A percentile compares a stretch with the other conserved stretches of the same genome.
phyloP scores from a whole-genome alignment of 768 basidiomycete species.

The Termitomyces sp. region DNA sequence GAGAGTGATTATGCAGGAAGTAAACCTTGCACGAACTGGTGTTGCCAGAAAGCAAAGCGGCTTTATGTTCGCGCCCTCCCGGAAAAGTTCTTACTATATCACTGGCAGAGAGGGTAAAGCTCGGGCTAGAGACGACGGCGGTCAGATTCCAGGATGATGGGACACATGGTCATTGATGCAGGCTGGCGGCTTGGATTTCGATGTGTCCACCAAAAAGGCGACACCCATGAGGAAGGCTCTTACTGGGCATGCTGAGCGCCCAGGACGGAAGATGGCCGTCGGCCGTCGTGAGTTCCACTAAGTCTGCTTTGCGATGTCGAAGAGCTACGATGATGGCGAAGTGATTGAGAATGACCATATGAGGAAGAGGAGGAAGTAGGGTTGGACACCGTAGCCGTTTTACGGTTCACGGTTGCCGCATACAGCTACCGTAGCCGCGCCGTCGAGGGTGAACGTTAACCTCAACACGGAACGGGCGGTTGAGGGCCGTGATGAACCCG shows the following conservation, averaged over 20 bases:
- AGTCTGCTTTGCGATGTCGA: background rate
- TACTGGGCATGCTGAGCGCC: constrained; percentile 45
- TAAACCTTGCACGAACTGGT: too few species aligned
- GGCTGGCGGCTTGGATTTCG: constrained; percentile 49
- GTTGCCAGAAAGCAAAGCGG: constrained; percentile 40
- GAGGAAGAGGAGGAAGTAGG: constrained; percentile 47
- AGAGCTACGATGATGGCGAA: constrained; percentile 49
- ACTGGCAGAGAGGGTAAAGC: constrained; percentile 50
- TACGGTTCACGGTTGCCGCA: too few species aligned
- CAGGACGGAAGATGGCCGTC: constrained; percentile 51
- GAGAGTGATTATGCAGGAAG: constrained; percentile 62
- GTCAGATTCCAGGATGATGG: constrained; percentile 79
- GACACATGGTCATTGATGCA: constrained; percentile 60
- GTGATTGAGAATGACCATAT: constrained; percentile 52
- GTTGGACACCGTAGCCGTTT: too few species aligned
- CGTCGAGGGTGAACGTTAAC: too few species aligned
- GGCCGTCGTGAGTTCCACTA: constrained; percentile 21
- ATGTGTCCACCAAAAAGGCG: constrained; percentile 27
- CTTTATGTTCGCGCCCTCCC: too few species aligned
- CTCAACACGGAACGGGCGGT: too few species aligned
- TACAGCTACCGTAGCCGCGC: too few species aligned
- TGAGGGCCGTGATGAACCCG: too few species aligned
- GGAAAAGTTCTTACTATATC: background rate
- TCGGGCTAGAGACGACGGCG: constrained; percentile 44
- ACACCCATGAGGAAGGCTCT: constrained; percentile 41